phyloP scores from a whole-genome alignment of 257 asterid species.

The Fraxinus quadrangulata region DNA sequence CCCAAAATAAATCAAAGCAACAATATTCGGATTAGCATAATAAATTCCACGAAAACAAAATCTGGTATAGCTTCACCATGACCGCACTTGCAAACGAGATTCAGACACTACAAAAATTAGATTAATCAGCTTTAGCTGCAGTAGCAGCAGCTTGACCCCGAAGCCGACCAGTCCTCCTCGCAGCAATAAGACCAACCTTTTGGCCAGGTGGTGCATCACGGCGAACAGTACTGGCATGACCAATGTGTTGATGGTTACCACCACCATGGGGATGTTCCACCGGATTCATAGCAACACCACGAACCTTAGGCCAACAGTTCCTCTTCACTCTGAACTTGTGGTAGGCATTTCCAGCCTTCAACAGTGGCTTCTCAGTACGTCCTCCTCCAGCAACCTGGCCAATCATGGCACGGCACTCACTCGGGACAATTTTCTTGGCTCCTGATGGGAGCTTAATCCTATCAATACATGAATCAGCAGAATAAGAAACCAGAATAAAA shows the following conservation, averaged over 20 bases:
- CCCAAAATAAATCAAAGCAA: neutral
- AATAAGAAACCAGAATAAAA: neutral
- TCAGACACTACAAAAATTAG: constrained; percentile 14
- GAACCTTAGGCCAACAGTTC: constrained; percentile 79
- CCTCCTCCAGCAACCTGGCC: constrained; percentile 93
- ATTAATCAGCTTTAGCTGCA: constrained; percentile 66
- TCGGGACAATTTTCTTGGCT: constrained; percentile 73
- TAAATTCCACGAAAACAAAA: constrained; percentile 21
- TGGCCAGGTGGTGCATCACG: constrained; percentile 89
- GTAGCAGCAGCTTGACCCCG: constrained; percentile 79
- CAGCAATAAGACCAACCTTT: constrained; percentile 84
- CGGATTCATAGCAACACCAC: constrained; percentile 92
- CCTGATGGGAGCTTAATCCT: constrained; percentile 85
- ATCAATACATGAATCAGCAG: neutral
- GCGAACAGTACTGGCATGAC: constrained; percentile 79
- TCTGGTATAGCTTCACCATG: constrained; percentile 30
- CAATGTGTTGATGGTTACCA: constrained; percentile 88
- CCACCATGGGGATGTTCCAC: constrained; percentile 90
- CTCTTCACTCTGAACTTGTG: constrained; percentile 80
- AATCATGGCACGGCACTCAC: constrained; percentile 82
- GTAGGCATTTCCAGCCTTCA: constrained; percentile 78
- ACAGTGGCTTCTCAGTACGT: constrained; percentile 73
- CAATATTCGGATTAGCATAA: neutral
- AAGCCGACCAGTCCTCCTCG: constrained; percentile 80
- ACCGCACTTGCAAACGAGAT: constrained; percentile 16